Evolutionary conservation across 306 rosid genomes (phyloP).

Genomic region (Sindora glabra): DNA sequence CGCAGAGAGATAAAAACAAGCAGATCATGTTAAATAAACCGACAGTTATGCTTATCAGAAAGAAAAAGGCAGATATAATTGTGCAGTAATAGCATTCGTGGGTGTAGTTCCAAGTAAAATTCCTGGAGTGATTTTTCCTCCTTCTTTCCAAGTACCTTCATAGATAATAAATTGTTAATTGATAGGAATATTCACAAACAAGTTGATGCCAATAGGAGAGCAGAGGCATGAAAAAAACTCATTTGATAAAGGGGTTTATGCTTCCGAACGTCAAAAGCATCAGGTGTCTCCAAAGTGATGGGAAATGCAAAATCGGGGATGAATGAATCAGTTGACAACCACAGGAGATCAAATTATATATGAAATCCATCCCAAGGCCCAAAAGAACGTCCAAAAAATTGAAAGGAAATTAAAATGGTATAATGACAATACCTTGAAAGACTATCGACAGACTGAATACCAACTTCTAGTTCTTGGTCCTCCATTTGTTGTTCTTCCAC

Average conservation of each 20-base stretch:
- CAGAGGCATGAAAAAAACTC: conserved; percentile 9
- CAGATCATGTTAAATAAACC: background rate
- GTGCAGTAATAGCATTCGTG: too few species aligned
- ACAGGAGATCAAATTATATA: background rate
- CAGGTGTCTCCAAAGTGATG: conserved; percentile 87
- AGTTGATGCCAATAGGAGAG: background rate
- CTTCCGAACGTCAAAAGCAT: conserved; percentile 90
- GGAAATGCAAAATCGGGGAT: background rate
- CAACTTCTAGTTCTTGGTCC: conserved; percentile 72
- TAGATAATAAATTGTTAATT: conserved; percentile 3
- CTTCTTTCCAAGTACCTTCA: conserved; percentile 87
- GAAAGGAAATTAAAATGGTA: background rate
- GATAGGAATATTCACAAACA: background rate
- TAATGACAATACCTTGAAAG: conserved; percentile 58
- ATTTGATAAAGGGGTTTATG: conserved; percentile 84
- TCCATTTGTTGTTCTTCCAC: conserved; percentile 79
- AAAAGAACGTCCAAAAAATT: background rate
- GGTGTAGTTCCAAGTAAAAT: too few species aligned
- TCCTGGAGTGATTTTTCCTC: conserved; percentile 32
- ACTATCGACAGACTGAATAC: conserved; percentile 87
- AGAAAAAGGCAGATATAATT: too few species aligned
- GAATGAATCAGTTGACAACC: conserved; percentile 1
- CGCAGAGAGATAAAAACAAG: conserved; percentile 14
- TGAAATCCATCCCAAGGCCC: background rate
- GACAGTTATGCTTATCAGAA: too few species aligned